Base-by-base conservation (phyloP, 305 asterid species). In the Coffea humblotiana region DNA sequence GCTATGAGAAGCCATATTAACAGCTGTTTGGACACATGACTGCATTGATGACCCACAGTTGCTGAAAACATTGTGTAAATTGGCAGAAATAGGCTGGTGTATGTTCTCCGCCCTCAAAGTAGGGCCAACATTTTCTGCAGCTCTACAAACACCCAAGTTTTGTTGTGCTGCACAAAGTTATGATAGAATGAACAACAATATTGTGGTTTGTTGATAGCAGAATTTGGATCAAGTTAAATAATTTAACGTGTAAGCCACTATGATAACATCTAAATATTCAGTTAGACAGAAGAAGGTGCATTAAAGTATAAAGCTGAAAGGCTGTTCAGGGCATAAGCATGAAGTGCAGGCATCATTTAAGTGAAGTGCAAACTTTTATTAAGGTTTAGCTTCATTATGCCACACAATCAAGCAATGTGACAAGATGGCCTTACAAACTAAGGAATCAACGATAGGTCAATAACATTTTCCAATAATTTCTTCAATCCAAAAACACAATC, bases 131-230 rank as follows among this genome's bases (percentile, higher is more conserved):
- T 82, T 90, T 79, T 88, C 96, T 68, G 86, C 74, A 70, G 89
- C 87, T 80, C 84, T 67, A 13, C 89, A 66, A 65, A 88, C 77
- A 61, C 88, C 77, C 66, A 91, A 83, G 86, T 85, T 84, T 84
- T 87, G 94, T 84, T 88, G 91, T 85, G 87, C 97, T 94, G 91
- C 77, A 74, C 67, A 84, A 80, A 75, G 49, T 80, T 61, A 85
- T 79, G 79, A 77, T 49, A 64, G 61, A 61, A 77, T 37, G 21
- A 45, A n/a, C 16, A 82, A 15, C 35, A 21, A 25, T 48, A 48
- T 18, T 60, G 65, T 37, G 18, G 80, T 27, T 10, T 65, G 65
- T 6, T 51, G 15, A 45, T 15, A 49, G 52, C 12, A 79, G 43
- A 47, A 21, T 6, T 8, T 65, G 47, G n/a, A 49, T 52, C 37